These are phyloP conservation scores for Glutinoglossum americanum DNA, from an alignment of 495 filamentous ascomycete species.

Conservation along the genomic window DNA sequence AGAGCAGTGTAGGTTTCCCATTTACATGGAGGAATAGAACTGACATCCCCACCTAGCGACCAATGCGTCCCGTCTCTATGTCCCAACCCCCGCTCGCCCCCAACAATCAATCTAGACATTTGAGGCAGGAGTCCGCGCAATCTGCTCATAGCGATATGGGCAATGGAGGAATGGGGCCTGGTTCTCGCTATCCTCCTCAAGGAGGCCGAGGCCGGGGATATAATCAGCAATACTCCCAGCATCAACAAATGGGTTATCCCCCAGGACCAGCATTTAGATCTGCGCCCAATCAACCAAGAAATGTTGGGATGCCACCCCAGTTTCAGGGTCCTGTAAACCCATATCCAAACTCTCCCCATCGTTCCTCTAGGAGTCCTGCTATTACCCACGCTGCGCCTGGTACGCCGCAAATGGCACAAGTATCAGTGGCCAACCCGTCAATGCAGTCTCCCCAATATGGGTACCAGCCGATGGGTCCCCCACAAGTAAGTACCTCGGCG, in stretches of 20 bases:
- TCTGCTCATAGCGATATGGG: conserved; percentile 58
- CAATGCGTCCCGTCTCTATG: conserved; percentile 36
- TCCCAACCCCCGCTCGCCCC: conserved; percentile 37
- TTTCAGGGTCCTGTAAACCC: conserved; percentile 35
- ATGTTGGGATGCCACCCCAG: conserved; percentile 35
- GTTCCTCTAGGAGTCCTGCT: conserved; percentile 49
- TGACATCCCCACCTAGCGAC: conserved; percentile 19
- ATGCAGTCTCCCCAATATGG: conserved; percentile 34
- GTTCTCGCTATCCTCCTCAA: conserved; percentile 23
- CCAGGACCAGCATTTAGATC: conserved; percentile 36
- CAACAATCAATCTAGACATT: conserved; percentile 43
- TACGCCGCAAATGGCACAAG: conserved; percentile 44
- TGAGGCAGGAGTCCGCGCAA: conserved; percentile 64
- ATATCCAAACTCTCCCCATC: conserved; percentile 46
- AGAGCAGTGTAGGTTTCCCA: conserved; percentile 39
- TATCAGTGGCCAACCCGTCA: conserved; percentile 33
- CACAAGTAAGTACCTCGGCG: conserved; percentile 9
- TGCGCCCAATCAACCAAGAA: conserved; percentile 20
- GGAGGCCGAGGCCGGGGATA: conserved; percentile 12
- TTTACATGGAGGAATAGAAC: no score
- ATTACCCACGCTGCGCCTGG: conserved; percentile 42
- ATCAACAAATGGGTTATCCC: conserved; percentile 42
- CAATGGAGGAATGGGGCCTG: conserved; percentile 29
- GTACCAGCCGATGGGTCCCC: conserved; percentile 40
- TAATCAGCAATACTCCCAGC: conserved; percentile 22